Conservation (phyloP, 371 early-diverging fungal species). For the Coemansia sp. region DNA sequence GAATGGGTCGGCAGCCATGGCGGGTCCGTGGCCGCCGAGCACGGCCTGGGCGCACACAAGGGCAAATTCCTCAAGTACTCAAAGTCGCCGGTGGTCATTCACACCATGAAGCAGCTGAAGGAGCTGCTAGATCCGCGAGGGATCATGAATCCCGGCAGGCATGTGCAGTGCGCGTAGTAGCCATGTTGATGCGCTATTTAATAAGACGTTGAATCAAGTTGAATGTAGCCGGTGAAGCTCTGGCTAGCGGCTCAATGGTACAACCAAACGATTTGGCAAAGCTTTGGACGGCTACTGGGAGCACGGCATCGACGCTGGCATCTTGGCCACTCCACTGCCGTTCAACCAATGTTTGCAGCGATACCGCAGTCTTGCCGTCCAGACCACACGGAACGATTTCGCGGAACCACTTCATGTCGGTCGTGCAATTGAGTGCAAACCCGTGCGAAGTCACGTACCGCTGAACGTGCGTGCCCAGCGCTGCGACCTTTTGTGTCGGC, state of each 20-base stretch:
- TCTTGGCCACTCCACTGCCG: neutral
- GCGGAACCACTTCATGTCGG: constrained; percentile 80
- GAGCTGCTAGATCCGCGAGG: constrained; percentile 72
- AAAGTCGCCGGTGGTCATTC: constrained; percentile 57
- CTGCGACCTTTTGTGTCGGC: constrained; percentile 65
- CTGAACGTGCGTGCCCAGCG: constrained; percentile 84
- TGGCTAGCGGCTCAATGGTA: constrained; percentile 17
- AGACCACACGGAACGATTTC: constrained; percentile 93
- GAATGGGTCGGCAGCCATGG: constrained; percentile 73
- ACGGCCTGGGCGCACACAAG: constrained; percentile 50
- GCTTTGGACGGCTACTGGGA: constrained; percentile 27
- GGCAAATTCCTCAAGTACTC: constrained; percentile 54
- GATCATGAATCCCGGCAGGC: constrained; percentile 83
- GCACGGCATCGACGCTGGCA: constrained; percentile 13
- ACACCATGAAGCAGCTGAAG: constrained; percentile 68
- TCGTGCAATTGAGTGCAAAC: constrained; percentile 88
- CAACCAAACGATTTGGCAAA: constrained; percentile 29
- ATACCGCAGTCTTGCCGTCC: constrained; percentile 73
- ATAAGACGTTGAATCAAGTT: constrained; percentile 2
- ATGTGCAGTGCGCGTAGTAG: constrained; percentile 46
- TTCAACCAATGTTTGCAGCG: constrained; percentile 56
- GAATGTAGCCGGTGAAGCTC: constrained; percentile 24
- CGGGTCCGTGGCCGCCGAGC: constrained; percentile 63
- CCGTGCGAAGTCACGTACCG: constrained; percentile 92
- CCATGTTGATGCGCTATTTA: neutral